Percentiles rank a stretch among this genome's conserved stretches.
These are phyloP conservation scores for Prunus armeniaca DNA, from an alignment of 306 rosid species.

Conservation along the genomic window DNA sequence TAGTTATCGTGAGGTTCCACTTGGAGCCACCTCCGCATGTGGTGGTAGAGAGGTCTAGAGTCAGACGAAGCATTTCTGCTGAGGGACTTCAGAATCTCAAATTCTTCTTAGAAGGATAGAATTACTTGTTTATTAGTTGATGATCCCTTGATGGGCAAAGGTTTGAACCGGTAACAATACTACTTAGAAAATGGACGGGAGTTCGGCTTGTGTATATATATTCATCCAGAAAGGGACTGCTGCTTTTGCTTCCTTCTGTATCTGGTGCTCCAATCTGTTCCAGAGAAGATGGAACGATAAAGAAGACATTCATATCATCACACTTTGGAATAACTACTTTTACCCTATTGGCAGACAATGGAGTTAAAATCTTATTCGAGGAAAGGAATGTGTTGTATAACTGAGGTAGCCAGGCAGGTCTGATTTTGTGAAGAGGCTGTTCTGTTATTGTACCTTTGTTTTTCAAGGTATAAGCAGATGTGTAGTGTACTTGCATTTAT, in stretches of 20 bases:
- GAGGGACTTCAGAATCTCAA: constrained; percentile 81
- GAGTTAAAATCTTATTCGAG: constrained; percentile 12
- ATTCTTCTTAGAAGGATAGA: constrained; percentile 47
- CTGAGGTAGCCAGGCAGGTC: constrained; percentile 1
- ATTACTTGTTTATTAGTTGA: background rate
- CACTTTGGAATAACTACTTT: constrained; percentile 25
- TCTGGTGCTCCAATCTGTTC: constrained; percentile 20
- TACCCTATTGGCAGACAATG: constrained; percentile 19
- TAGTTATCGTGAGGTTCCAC: constrained; percentile 77
- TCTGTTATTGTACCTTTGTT: constrained; percentile 17
- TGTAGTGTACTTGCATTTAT: background rate
- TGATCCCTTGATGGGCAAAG: background rate
- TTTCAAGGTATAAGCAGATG: background rate
- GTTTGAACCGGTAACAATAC: background rate
- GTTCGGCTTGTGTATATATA: constrained; percentile 36
- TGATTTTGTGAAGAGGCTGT: background rate
- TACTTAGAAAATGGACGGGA: constrained; percentile 15
- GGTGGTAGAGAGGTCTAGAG: constrained; percentile 53
- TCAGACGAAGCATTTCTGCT: constrained; percentile 77
- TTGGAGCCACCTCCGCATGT: constrained; percentile 67
- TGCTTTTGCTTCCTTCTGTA: constrained; percentile 7
- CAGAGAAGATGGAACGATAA: constrained; percentile 25
- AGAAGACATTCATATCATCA: background rate
- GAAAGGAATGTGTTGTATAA: constrained; percentile 20
- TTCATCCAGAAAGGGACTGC: constrained; percentile 26